Conservation (phyloP, 2,329 filamentous ascomycete genomes). For the Xylaria sp. region DNA sequence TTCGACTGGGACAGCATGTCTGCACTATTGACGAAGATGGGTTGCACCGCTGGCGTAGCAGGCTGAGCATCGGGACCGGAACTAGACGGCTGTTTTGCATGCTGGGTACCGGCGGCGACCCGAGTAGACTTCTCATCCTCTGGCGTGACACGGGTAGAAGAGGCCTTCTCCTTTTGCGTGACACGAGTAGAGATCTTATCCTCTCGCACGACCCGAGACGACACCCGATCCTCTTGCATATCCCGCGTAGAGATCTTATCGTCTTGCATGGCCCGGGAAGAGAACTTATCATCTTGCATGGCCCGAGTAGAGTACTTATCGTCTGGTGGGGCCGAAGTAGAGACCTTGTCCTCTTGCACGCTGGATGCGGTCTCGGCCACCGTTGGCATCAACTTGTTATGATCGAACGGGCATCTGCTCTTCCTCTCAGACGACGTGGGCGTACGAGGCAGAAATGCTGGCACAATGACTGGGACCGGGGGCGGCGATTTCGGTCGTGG, state of each 20-base stretch:
- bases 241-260: no score
- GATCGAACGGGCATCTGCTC: conserved; percentile 56
- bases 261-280: no score
- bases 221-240: no score
- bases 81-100: conserved; percentile 20
- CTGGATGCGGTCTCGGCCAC: conserved; percentile 25
- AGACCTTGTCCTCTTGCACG: conserved; percentile 27
- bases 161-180: no score
- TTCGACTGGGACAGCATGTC: conserved; percentile 29
- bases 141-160: conserved; percentile 14
- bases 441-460: conserved; percentile 29
- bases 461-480: conserved; percentile 51
- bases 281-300: no score
- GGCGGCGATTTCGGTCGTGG: conserved; percentile 50
- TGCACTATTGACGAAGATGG: conserved; percentile 48
- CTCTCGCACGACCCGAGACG: no score
- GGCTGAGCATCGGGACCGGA: conserved; percentile 24
- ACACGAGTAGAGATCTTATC: no score
- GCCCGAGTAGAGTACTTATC: no score
- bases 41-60: conserved; percentile 35
- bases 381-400: conserved; percentile 39
- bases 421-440: conserved; percentile 26
- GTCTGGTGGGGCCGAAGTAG: conserved; percentile 11
- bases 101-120: conserved; percentile 18
- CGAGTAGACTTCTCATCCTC: conserved; percentile 25